Percentiles rank a stretch among this genome's conserved stretches.
phyloP scores from a whole-genome alignment of 345 rosid species.

The Melaleuca alternifolia region DNA sequence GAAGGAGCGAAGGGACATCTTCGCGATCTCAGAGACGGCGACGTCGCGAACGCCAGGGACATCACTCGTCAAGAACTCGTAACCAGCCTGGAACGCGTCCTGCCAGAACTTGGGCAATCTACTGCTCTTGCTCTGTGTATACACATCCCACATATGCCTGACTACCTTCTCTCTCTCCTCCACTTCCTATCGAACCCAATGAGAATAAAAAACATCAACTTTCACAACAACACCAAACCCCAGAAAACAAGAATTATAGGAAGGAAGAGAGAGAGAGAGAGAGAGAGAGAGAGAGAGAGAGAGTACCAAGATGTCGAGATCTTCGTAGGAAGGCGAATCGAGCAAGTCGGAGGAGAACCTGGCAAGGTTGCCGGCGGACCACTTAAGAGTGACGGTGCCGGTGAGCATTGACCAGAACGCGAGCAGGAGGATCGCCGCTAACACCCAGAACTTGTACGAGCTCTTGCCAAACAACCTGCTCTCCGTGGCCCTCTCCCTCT shows the following conservation, averaged over 20 bases:
- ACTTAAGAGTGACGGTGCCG: conserved; percentile 70
- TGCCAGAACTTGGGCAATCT: conserved; percentile 62
- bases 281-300: neutral
- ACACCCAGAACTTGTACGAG: conserved; percentile 60
- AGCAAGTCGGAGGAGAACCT: conserved; percentile 17
- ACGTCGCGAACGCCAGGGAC: conserved; percentile 27
- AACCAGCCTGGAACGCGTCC: conserved; percentile 75
- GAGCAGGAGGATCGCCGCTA: conserved; percentile 55
- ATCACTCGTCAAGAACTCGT: conserved; percentile 56
- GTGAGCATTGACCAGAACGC: conserved; percentile 82
- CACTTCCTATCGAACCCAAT: conserved; percentile 33
- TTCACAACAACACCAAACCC: neutral
- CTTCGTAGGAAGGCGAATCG: conserved; percentile 26
- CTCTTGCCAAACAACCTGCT: conserved; percentile 9
- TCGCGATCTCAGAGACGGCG: conserved; percentile 76
- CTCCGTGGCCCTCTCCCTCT: conserved; percentile 7
- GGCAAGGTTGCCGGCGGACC: conserved; percentile 37
- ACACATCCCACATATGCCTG: conserved; percentile 74
- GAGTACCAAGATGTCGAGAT: conserved; percentile 63
- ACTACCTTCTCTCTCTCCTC: conserved; percentile 78
- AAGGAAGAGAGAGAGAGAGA: no score
- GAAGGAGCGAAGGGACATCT: conserved; percentile 35
- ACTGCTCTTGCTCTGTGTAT: conserved; percentile 40
- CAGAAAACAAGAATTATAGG: neutral
- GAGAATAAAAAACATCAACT: neutral